Evolutionary conservation across 228 moss, liverwort and hornwort genomes (phyloP).

Genomic region (Sphagnum fallax): DNA sequence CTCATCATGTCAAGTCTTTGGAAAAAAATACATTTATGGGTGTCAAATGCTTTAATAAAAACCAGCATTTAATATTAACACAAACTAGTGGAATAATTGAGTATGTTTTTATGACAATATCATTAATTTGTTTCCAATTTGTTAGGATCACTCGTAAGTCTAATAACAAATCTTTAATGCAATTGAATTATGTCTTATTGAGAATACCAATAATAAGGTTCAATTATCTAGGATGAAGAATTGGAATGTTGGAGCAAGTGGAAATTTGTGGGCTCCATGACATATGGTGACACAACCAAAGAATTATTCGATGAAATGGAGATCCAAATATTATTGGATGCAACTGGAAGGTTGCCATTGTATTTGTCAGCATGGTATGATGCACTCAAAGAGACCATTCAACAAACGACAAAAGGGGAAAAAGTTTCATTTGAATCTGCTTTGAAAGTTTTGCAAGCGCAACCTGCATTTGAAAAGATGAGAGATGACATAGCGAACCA

Average conservation of each 20-base stretch:
- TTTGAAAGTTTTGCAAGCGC: constrained; percentile 31
- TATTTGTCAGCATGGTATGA: constrained; percentile 49
- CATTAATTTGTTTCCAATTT: too few relatives aligned
- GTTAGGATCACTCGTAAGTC: too few relatives aligned
- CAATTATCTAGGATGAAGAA: constrained; percentile 24
- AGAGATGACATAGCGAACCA: constrained; percentile 27
- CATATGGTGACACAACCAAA: constrained; percentile 31
- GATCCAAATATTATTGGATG: constrained; percentile 39
- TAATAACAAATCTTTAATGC: too few relatives aligned
- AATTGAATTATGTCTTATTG: too few relatives aligned
- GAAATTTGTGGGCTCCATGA: constrained; percentile 46
- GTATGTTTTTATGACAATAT: too few relatives aligned
- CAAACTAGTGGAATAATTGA: too few relatives aligned
- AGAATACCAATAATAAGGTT: too few relatives aligned
- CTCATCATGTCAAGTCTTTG: too few relatives aligned
- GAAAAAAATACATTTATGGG: too few relatives aligned
- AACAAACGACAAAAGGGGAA: constrained; percentile 40
- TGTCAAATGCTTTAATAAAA: too few relatives aligned
- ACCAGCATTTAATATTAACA: too few relatives aligned
- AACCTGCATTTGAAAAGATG: constrained; percentile 33
- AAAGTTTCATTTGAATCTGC: constrained; percentile 43
- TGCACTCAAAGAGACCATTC: constrained; percentile 48
- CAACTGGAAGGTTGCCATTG: constrained; percentile 29
- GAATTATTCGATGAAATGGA: constrained; percentile 35
- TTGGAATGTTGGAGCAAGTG: constrained; percentile 36